These are phyloP conservation scores for Nissolia schottii DNA, from an alignment of 306 rosid species.

Conservation along the genomic window DNA sequence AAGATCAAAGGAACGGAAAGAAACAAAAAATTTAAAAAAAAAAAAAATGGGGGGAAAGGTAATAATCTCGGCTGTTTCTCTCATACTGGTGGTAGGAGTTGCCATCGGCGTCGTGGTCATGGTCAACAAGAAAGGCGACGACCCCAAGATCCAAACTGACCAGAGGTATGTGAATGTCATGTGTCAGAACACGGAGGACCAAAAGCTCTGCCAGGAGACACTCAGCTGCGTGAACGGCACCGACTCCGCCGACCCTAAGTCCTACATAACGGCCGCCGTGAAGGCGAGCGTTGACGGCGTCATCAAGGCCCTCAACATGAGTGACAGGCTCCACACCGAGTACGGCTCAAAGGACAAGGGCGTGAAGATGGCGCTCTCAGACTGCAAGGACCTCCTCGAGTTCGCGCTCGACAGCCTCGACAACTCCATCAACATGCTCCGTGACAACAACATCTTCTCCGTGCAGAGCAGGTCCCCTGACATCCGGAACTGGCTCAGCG, in stretches of 20 bases:
- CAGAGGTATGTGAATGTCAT: slow-evolving; percentile 26
- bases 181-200: slow-evolving; percentile 41
- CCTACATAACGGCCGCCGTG: slow-evolving; percentile 33
- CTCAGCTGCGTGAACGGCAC: slow-evolving; percentile 21
- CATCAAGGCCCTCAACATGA: slow-evolving; percentile 45
- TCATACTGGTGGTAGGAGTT: slow-evolving; percentile 65
- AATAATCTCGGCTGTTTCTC: slow-evolving; percentile 39
- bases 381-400: slow-evolving; percentile 57
- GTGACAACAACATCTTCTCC: slow-evolving; percentile 20
- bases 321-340: slow-evolving; percentile 31
- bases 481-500: slow-evolving; percentile 59
- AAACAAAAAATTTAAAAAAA: background rate
- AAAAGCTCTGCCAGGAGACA: slow-evolving; percentile 39
- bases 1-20: background rate
- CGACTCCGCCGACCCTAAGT: slow-evolving; percentile 25
- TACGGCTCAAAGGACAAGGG: background rate
- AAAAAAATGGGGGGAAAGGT: slow-evolving; percentile 43
- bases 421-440: slow-evolving; percentile 7
- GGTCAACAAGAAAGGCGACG: background rate
- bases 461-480: slow-evolving; percentile 28
- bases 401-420: slow-evolving; percentile 43
- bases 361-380: slow-evolving; percentile 44
- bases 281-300: slow-evolving; percentile 33
- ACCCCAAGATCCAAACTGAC: background rate
- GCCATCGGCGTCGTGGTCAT: slow-evolving; percentile 42